Evolutionary conservation across 176 grass and related monocot species (phyloP), one percentile per base, ranked within the genome.

Genomic region (Ensete ventricosum): DNA sequence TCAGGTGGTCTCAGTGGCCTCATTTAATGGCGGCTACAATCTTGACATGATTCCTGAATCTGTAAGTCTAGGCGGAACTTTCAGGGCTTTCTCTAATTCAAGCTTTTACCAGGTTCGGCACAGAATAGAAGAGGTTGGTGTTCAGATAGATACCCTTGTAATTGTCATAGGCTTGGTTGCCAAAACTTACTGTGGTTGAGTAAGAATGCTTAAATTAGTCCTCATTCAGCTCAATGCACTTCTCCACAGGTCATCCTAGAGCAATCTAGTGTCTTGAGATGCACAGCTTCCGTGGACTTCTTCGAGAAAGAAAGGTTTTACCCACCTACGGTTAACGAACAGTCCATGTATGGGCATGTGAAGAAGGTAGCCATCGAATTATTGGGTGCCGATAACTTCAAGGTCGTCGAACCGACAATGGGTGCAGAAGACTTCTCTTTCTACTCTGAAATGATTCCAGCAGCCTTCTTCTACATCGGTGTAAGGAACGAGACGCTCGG

Each of bases 261-360:
- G 82, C 95, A 99, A 73, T 67, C 91, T 66, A 81, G 75, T 12
- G 95, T 99, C 50, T 90, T 94, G 76, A 86, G 95, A 52, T 89
- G 86, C 77, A 68, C 49, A 1, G 86, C 90, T 2, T 6, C 80
- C 1, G 76, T 91, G 25, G 91, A 99, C 82, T 99, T 99, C 84
- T 99, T 99, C 78, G 95, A 99, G 85, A 69, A 89, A 72, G 67
- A 99, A 86, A 91, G 95, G 63, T 99, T 99, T 86, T 99, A 99
- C 84, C 91, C 88, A 50, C 91, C 95, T 9, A 99, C 84, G 62
- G 88, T 94, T 66, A 99, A 99, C 70, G 78, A 99, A 72, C 54
- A 84, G 19, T 74, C 85, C 0, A 94, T 91, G 95, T 86, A 91
- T 65, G 88, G 55, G 20, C 95, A 91, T 72, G 81, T 99, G 0